phyloP scores from a whole-genome alignment of 306 rosid species.

The Biancaea sappan region DNA sequence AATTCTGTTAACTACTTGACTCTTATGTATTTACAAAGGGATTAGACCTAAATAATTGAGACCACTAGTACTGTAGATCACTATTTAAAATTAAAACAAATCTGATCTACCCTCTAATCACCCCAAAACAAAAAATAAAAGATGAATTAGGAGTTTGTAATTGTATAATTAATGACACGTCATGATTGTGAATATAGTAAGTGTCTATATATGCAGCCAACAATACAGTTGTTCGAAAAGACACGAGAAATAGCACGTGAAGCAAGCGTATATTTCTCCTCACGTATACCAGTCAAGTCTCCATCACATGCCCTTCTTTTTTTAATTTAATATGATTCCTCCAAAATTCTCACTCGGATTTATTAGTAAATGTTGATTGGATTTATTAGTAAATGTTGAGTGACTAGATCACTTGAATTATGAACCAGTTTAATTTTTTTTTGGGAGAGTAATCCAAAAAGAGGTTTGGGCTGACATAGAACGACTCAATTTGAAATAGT shows the following conservation, averaged over 20 bases:
- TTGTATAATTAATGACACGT: conserved; percentile 20
- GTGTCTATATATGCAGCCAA: conserved; percentile 3
- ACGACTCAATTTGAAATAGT: no score
- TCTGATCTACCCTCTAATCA: neutral
- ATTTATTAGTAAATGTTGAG: no score
- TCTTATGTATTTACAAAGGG: no score
- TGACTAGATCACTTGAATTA: no score
- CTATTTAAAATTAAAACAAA: neutral
- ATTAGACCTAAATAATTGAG: no score
- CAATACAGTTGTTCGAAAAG: conserved; percentile 38
- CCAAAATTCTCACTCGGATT: conserved; percentile 24
- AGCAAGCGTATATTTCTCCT: conserved; percentile 26
- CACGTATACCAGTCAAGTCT: neutral
- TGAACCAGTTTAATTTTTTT: no score
- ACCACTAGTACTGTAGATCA: no score
- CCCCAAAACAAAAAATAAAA: neutral
- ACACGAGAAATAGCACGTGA: conserved; percentile 48
- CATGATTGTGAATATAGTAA: conserved; percentile 45
- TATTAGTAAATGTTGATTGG: conserved; percentile 5
- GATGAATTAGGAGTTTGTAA: conserved; percentile 1
- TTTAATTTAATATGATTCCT: conserved; percentile 20
- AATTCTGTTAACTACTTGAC: no score
- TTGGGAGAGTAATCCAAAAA: no score
- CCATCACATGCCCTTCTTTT: conserved; percentile 32
- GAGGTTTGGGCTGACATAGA: no score